phyloP scores from a whole-genome alignment of 1,284 basidiomycete genomes.

The Stereum hirsutum region DNA sequence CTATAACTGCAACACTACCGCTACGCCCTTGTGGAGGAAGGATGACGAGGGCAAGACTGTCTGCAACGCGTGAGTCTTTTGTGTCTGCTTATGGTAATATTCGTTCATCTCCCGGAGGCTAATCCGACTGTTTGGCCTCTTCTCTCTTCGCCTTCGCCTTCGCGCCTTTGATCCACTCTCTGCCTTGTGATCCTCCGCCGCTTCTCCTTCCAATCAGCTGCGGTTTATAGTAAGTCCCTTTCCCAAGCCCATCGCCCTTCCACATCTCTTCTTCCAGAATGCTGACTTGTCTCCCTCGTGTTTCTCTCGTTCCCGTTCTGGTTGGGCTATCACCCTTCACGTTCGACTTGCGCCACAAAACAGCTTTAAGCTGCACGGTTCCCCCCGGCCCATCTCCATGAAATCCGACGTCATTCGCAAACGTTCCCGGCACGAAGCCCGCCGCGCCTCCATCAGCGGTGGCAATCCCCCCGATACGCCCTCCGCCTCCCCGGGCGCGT shows the following conservation, averaged over 20 bases:
- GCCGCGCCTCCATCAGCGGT: conserved; percentile 25
- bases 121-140: no score
- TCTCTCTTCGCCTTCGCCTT: no score
- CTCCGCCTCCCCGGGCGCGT: conserved; percentile 62
- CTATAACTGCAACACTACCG: conserved; percentile 85
- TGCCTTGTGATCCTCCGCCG: no score
- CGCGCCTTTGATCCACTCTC: conserved; percentile 4
- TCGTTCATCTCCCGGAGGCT: conserved; percentile 10
- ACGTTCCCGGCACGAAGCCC: conserved; percentile 67
- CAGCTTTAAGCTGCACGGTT: conserved; percentile 73
- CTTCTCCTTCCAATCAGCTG: conserved; percentile 22
- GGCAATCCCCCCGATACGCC: conserved; percentile 44
- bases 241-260: conserved; percentile 7
- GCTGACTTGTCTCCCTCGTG: no score
- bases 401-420: conserved; percentile 81
- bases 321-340: conserved; percentile 16
- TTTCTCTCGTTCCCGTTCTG: conserved; percentile 25
- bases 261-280: no score
- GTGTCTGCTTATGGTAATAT: conserved; percentile 7
- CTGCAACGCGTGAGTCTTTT: conserved; percentile 70
- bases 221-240: conserved; percentile 40
- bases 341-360: conserved; percentile 25
- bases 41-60: conserved; percentile 89
- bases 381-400: conserved; percentile 77
- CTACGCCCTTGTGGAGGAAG: conserved; percentile 86